phyloP scores from a whole-genome alignment of 108 stramenopile genomes.

The Nannochloropsis granulata region DNA sequence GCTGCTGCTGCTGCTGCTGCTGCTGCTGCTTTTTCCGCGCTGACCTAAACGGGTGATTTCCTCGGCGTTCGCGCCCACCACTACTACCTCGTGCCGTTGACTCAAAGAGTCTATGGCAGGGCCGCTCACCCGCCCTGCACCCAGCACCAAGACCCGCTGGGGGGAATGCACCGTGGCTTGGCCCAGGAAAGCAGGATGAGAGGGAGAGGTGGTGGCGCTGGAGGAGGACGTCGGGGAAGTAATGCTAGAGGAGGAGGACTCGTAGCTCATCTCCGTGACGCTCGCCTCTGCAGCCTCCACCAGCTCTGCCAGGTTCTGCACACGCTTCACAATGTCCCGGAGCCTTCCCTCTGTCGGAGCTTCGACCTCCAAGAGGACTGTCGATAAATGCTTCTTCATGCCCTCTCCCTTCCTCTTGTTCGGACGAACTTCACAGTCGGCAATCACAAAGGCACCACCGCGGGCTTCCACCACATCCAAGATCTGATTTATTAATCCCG shows the following conservation, averaged over 20 bases:
- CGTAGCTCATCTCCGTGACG: background rate
- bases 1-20: too few relatives aligned
- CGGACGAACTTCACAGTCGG: slow-evolving; percentile 43
- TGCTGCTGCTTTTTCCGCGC: background rate
- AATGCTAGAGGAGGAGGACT: background rate
- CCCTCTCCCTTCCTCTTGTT: background rate
- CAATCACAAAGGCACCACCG: slow-evolving; percentile 17
- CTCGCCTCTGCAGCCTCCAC: background rate
- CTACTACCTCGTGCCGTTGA: slow-evolving; percentile 15
- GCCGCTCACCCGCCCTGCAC: slow-evolving; percentile 56
- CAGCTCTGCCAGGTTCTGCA: background rate
- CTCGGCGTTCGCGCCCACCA: slow-evolving; percentile 48
- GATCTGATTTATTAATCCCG: slow-evolving; percentile 61
- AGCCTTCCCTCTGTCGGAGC: slow-evolving; percentile 34
- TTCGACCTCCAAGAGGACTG: slow-evolving; percentile 35
- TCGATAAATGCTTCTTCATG: background rate
- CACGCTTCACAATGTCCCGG: background rate
- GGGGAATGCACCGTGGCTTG: background rate
- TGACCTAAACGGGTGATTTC: background rate
- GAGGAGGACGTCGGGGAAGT: background rate
- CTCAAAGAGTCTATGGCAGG: slow-evolving; percentile 45
- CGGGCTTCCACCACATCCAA: slow-evolving; percentile 52
- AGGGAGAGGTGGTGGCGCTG: background rate
- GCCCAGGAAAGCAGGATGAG: background rate
- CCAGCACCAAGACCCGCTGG: slow-evolving; percentile 45